Base-by-base conservation (phyloP, 1,284 basidiomycete species). In the Coniferiporia sulphurascens region DNA sequence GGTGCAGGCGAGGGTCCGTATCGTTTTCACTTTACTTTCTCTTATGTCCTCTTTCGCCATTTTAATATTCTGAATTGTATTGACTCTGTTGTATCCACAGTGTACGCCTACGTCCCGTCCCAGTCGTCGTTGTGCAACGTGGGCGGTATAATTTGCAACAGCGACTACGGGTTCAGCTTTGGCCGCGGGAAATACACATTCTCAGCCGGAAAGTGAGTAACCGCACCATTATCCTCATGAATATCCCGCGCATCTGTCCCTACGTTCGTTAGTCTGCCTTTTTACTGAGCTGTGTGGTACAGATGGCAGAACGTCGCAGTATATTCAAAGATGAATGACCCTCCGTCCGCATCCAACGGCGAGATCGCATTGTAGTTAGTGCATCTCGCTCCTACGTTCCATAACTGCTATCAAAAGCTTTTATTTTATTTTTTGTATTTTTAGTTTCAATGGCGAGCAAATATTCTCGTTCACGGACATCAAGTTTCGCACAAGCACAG, bases 101-200 rank as follows among this genome's bases (percentile, higher is more conserved):
- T 81, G 3, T 87, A 87, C 68, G 82, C 83, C 7, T 86, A 87
- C 65, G 81, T 85, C 52, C 81, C 81, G 7, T 74, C 76, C 1
- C 69, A 80, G 2, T 79, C 82, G 64, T 70, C 71, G 22, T 63
- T 73, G 36, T 74, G 72, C 58, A 38, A 58, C 17, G 60, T 55
- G 19, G 43, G 52, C 48, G 43, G 61, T 43, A 60, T 73, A 17
- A 61, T 64, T 21, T 79, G 78, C 66, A 78, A 78, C 58, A 72
- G 73, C 44, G 72, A 76, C 32, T 78, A 73, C 59, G 78, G 78
- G 5, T 74, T 73, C 4, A 77, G 75, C 52, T 69, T 79, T 12
- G 65, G 71, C 43, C 74, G 78, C 8, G 76, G 73, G 6, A 65
- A 70, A 4, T 77, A 74, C 65, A 65, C 64, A 17, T 77, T 77